phyloP scores from a whole-genome alignment of 2,329 filamentous ascomycete genomes.

The Hypomyces rosellus region DNA sequence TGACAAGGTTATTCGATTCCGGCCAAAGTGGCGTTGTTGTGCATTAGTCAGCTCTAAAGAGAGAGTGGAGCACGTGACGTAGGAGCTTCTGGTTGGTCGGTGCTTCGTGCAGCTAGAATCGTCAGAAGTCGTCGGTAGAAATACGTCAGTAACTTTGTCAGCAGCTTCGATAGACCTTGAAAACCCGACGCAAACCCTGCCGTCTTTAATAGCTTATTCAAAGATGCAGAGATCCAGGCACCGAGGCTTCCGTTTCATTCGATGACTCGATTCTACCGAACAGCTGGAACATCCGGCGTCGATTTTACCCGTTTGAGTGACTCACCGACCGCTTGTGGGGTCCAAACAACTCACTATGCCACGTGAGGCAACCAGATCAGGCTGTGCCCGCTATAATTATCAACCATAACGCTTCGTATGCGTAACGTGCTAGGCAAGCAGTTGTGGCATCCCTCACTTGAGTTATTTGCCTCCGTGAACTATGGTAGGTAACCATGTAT shows the following conservation, averaged over 20 bases:
- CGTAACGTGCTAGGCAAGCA: constrained; percentile 7
- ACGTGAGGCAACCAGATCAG: constrained; percentile 15
- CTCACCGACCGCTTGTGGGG: background rate
- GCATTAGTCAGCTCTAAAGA: constrained; percentile 23
- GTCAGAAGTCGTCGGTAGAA: background rate
- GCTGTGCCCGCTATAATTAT: constrained; percentile 17
- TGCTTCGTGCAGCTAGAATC: background rate
- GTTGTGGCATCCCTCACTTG: constrained; percentile 11
- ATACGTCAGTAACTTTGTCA: background rate
- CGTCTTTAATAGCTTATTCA: constrained; percentile 3
- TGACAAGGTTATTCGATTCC: constrained; percentile 4
- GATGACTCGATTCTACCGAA: constrained; percentile 2
- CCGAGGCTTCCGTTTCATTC: background rate
- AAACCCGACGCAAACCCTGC: background rate
- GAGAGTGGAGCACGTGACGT: constrained; percentile 22
- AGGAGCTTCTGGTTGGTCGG: constrained; percentile 1
- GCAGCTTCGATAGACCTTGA: background rate
- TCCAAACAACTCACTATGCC: background rate
- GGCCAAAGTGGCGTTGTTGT: background rate
- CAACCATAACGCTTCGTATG: constrained; percentile 1
- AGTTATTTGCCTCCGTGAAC: constrained; percentile 9
- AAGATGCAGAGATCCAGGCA: constrained; percentile 5
- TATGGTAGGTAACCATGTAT: background rate
- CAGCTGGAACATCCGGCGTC: too few species aligned
- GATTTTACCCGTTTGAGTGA: background rate